Base-by-base conservation (phyloP, 352 stramenopile genomes). In the Phytophthora crassamura region DNA sequence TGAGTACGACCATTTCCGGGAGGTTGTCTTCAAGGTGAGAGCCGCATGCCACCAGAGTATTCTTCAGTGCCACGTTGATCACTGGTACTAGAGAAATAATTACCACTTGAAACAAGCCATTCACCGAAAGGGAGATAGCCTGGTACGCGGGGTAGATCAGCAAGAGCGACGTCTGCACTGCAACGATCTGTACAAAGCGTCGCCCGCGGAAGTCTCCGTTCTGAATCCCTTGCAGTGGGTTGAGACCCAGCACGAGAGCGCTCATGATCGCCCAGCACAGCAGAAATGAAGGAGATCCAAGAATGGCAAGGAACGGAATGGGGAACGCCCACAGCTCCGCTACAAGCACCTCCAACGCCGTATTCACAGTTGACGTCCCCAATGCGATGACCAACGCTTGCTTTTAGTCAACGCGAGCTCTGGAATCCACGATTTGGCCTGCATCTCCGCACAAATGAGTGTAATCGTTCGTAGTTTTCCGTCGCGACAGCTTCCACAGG, bases 51-150 rank as follows among this genome's bases (percentile, higher is more conserved):
- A 70, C 67, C 10, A 79, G 28, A 0, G 69, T 32, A 16, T 71
- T 70, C 55, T 78, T 80, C 30, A 84, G 48, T 2, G 30, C 9
- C 2, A 77, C 14, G 14, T 77, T 77, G n/a, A 84, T 60, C 5
- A 64, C 14, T 11, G 69, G 61, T 2, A 83, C 34, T 6, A 72
- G 2, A 0, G 36, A 15, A 2, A 76, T 28, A 4, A 64, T 12
- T 4, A 59, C 10, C 7, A 50, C 6, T 46, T 57, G 20, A 7
- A 49, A 15, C 6, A 50, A 57, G 0, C 12, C 16, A 14, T 34
- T 9, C 15, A 30, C 34, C 32, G 22, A 14, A 4, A 36, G 9
- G 48, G 61, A 69, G 5, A 65, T 25, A 14, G 46, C 35, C 16
- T 47, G 54, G 30, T 75, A 64, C 11, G 22, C 35, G 4, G 62